Evolutionary conservation across 2,329 filamentous ascomycete species (phyloP), one percentile per base, ranked within the genome.

Genomic region (Nemania sp.): DNA sequence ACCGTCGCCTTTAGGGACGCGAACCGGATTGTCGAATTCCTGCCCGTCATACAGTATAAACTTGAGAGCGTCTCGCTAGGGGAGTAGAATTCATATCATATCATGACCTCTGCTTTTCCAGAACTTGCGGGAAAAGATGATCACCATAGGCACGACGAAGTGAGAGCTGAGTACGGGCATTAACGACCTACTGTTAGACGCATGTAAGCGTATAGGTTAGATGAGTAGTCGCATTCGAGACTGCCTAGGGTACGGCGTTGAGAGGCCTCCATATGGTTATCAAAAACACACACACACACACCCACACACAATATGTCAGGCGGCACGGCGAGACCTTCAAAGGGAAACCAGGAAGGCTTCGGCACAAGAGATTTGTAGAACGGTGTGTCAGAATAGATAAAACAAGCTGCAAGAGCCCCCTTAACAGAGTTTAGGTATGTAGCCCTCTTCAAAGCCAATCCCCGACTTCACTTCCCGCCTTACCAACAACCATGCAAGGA

Each of bases 1-100:
- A 85, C 88, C 1, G 83, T 87, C 39, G 81, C 87, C 37, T 79
- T 92, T 77, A 80, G 90, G 65, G 89, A 93, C 74, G 82, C 88
- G 2, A 91, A 91, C 69, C 81, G 83, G 60, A 77, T 92, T 59
- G 82, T 81, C 10, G 83, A 85, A 53, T 70, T 88, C 46, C 72
- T 92, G 42, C 87, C 87, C 25, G 76, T 87, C 10, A 81, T 89
- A 25, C 84, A 87, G 48, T 83, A 83, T 64, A 83, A 73, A 15
- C 73, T 87, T 57, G 89, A 91, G 45, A 69, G 69, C 47, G 68
- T 75, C 6, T 68, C 67, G 17, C 49, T 74, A 18, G 67, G 59
- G 51, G 62, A 63, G 17, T 68, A 50, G 48, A 50, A 17, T n/a
- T n/a, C n/a, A n/a, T n/a, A n/a, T n/a, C n/a, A n/a, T n/a, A 12